Percentiles rank a stretch among this genome's conserved stretches.
Evolutionary conservation across 768 basidiomycete genomes (phyloP).

Genomic region (Pulveroboletus sp.): DNA sequence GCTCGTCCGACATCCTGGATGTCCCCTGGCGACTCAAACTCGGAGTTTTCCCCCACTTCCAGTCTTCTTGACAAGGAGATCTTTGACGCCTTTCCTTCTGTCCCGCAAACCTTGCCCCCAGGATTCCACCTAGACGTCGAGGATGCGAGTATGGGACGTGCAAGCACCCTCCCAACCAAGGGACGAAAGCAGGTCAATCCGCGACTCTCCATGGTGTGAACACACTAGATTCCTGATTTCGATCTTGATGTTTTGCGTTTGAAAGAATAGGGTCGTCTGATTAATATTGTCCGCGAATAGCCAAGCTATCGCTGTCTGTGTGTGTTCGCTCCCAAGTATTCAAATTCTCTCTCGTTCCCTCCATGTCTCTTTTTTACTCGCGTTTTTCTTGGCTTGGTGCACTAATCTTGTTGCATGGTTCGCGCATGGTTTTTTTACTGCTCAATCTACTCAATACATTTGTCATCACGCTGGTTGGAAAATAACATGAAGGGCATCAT

Average conservation of each 20-base stretch:
- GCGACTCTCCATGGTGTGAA: slow-evolving; percentile 26
- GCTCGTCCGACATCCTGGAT: slow-evolving; percentile 45
- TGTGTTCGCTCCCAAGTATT: background rate
- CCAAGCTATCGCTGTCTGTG: slow-evolving; percentile 5
- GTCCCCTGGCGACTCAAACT: slow-evolving; percentile 41
- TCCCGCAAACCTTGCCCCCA: slow-evolving; percentile 50
- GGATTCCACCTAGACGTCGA: slow-evolving; percentile 20
- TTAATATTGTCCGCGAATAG: slow-evolving; percentile 9
- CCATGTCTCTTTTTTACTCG: background rate
- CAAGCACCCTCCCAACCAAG: slow-evolving; percentile 27
- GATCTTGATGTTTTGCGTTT: background rate
- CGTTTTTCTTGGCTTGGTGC: slow-evolving; percentile 5
- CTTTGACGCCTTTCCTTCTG: slow-evolving; percentile 72
- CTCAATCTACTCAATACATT: slow-evolving; percentile 27
- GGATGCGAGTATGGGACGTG: slow-evolving; percentile 10
- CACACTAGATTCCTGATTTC: slow-evolving; percentile 7
- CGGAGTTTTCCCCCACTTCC: slow-evolving; percentile 38
- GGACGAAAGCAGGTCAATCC: slow-evolving; percentile 24
- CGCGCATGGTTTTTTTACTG: slow-evolving; percentile 16
- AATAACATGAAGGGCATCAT: slow-evolving; percentile 10
- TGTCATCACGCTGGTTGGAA: slow-evolving; percentile 17
- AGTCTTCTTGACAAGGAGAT: slow-evolving; percentile 52
- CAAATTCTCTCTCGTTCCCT: background rate
- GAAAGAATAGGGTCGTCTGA: background rate
- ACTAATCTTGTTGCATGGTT: slow-evolving; percentile 24